Evolutionary conservation across 257 asterid genomes (phyloP), one percentile per base, ranked within the genome.

Genomic region (Nicotiana benthamiana): DNA sequence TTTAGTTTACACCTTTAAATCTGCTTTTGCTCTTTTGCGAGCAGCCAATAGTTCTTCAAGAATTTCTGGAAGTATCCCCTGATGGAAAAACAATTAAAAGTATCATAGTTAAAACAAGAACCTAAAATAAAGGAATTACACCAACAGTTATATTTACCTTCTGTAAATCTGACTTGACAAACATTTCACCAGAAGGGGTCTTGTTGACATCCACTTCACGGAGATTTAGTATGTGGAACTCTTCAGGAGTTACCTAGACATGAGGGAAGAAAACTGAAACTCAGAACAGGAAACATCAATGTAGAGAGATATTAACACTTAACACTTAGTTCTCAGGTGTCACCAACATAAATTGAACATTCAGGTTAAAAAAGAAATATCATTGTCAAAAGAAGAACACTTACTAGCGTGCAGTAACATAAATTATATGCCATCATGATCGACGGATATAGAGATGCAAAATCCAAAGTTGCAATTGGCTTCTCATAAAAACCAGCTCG

Each of bases 1-100:
- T 80, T 28, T 10, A 48, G 51, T n/a, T 24, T 81, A 81, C 74
- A 96, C 99, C 98, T 96, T 96, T 86, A 96, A 87, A 89, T 96
- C 99, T 20, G 96, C 99, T 89, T 96, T 96, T 36, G 98, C 99
- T 86, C 97, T 92, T 88, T 84, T 96, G 80, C 99, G 97, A 86
- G 99, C 99, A 66, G 92, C 81, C 91, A 96, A 85, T 86, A 96
- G 93, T 80, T 96, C 99, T 89, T 96, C 99, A 70, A 96, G 98
- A 87, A 96, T 96, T 88, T 96, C 99, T 27, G 98, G 99, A 67
- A 96, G 94, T 87, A 96, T 92, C 82, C 99, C 99, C 99, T 96
- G 89, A 83, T 51, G 36, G 24, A 75, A 84, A 84, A 66, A 81
- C 79, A 75, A 79, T 78, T 17, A 52, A 76, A 63, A 52, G 82